Base-by-base conservation (phyloP, 768 basidiomycete genomes). In the Lanmaoa pseudosensibilis region DNA sequence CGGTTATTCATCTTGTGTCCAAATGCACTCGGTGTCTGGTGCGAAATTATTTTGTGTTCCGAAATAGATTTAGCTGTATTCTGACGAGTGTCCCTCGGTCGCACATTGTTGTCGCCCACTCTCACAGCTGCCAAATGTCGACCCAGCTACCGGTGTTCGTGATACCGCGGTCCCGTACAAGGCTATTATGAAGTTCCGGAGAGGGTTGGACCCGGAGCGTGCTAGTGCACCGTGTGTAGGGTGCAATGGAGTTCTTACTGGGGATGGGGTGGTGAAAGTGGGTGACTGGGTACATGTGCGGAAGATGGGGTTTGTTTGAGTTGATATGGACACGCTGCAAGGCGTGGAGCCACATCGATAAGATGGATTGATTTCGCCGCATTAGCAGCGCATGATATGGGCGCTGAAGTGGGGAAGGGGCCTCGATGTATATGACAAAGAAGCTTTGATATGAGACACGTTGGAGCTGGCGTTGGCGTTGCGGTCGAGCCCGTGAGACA, bases 121-220 rank as follows among this genome's bases (percentile, higher is more conserved):
- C 55, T 54, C 55, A 53, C 63, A 92, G 89, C 69, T 92, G 46
- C 90, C 90, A 16, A 91, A 92, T 60, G 81, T 92, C 16, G 81
- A 83, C 63, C 80, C 86, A 0, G 73, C 75, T 40, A 85, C 83
- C 4, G 90, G 88, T 32, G 69, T 79, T 19, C 80, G 83, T 19
- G 89, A 92, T 63, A 77, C 77, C 16, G 86, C 87, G 0, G 88
- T 92, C 5, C 90, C 90, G 5, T 89, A 76, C 72, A 90, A 92
- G 71, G 80, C 84, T 8, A 65, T 90, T 11, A 85, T 84, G 81
- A 89, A 87, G 74, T 86, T 88, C 69, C 81, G 89, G 37, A 81
- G 69, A 32, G 83, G 85, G 18, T 52, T 86, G 49, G 83, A 88
- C 65, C 80, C 81, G 0, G 65, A 55, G 21, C 61, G 75, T 2